Percentiles rank a stretch among this genome's conserved stretches.
Conservation (phyloP, 78 protist species). For the Pigoraptor vietnamica region DNA sequence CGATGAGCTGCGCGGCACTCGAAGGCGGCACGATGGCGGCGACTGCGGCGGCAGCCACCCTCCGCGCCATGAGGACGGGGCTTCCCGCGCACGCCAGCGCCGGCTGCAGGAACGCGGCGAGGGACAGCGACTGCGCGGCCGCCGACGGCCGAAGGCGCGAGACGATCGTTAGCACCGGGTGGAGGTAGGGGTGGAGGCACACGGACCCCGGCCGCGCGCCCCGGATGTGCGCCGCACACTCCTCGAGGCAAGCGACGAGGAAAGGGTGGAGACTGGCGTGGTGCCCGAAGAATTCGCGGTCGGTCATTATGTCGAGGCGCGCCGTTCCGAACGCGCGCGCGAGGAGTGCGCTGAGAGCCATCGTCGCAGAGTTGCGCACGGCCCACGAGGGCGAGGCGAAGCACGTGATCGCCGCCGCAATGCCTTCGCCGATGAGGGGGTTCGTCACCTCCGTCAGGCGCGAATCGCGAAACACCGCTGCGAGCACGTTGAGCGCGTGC, state of each 20-base stretch:
- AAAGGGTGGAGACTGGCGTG: neutral
- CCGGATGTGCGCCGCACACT: neutral
- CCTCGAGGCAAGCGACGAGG: neutral
- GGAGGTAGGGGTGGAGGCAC: neutral
- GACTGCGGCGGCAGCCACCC: neutral
- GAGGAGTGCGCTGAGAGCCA: neutral
- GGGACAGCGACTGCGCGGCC: neutral
- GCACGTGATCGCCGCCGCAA: neutral
- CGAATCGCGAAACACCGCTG: neutral
- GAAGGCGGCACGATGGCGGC: neutral
- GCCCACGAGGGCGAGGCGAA: neutral
- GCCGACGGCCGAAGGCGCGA: neutral
- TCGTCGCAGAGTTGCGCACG: neutral
- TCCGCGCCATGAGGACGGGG: neutral
- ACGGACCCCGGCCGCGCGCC: neutral
- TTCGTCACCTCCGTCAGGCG: neutral
- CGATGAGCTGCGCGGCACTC: neutral
- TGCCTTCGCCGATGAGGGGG: neutral
- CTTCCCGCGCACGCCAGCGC: neutral
- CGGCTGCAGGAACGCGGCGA: neutral
- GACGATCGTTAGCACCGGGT: neutral
- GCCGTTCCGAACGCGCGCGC: neutral
- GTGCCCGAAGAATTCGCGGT: neutral
- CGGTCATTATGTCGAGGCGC: neutral
- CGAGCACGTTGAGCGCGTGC: neutral